Evolutionary conservation across 169 alveolate species (phyloP).

Genomic region (Cryptosporidium andersoni): DNA sequence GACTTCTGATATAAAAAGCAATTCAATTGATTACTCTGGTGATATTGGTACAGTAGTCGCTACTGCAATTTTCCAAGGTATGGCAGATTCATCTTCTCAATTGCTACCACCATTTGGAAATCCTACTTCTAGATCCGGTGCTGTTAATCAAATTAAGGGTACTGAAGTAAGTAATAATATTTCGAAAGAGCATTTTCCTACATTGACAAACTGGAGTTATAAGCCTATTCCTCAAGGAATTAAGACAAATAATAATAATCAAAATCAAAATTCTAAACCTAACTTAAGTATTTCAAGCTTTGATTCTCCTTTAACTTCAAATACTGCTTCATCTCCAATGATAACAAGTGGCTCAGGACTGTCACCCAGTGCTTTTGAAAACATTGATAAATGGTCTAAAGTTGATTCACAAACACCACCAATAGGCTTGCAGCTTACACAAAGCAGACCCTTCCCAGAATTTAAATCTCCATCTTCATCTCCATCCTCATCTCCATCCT

Average conservation of each 20-base stretch:
- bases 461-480: conserved; percentile 35
- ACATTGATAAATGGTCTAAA: conserved; percentile 55
- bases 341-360: conserved; percentile 35
- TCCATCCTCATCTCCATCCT: conserved; percentile 29
- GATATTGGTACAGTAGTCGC: conserved; percentile 53
- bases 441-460: conserved; percentile 4
- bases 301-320: background rate
- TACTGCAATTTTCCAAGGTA: conserved; percentile 52
- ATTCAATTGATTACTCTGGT: conserved; percentile 3
- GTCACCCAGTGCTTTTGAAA: conserved; percentile 48
- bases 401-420: conserved; percentile 1
- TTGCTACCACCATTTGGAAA: conserved; percentile 68
- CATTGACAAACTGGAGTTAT: conserved; percentile 58
- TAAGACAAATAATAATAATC: conserved; percentile 5
- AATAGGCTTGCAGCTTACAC: background rate
- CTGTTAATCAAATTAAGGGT: background rate
- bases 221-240: conserved; percentile 69
- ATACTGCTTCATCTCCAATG: conserved; percentile 19
- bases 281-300: background rate
- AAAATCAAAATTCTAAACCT: background rate
- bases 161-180: background rate
- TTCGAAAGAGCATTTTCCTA: conserved; percentile 5
- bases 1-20: conserved; percentile 26
- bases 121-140: background rate
- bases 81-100: conserved; percentile 41